Conservation (phyloP, 176 grass and related monocot genomes). For the Chloris gayana region DNA sequence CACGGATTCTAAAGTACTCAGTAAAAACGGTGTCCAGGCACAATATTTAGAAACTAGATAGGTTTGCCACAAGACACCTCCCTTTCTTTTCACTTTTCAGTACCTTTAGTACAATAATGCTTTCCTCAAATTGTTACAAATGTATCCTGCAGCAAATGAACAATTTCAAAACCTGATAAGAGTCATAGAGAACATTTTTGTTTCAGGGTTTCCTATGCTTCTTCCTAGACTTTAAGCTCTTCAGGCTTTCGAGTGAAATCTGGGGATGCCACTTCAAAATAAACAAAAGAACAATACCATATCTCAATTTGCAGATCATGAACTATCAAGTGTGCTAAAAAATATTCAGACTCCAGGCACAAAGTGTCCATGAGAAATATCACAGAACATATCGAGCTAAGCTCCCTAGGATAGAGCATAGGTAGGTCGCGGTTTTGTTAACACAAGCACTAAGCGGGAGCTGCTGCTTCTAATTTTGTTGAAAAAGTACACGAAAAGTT, state of each 20-base stretch:
- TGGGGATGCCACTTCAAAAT: background rate
- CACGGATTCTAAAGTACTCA: background rate
- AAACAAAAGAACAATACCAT: background rate
- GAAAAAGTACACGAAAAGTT: too few relatives aligned
- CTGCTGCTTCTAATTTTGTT: too few relatives aligned
- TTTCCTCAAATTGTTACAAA: background rate
- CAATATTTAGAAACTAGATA: background rate
- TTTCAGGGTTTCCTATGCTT: background rate
- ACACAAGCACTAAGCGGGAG: too few relatives aligned
- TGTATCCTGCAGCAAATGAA: background rate
- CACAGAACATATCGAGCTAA: background rate
- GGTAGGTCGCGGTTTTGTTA: too few relatives aligned
- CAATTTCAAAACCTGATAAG: background rate
- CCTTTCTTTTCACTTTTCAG: background rate
- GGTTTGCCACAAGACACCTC: background rate
- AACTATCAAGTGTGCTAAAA: background rate
- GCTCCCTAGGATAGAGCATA: too few relatives aligned
- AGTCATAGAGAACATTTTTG: background rate
- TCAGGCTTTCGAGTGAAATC: background rate
- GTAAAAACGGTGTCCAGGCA: background rate
- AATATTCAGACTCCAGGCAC: background rate
- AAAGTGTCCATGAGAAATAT: background rate
- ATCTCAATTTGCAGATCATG: background rate
- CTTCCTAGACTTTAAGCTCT: background rate
- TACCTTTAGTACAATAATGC: background rate